Evolutionary conservation across 1,284 basidiomycete species (phyloP).

Genomic region (Leccinum pseudoinsigne): DNA sequence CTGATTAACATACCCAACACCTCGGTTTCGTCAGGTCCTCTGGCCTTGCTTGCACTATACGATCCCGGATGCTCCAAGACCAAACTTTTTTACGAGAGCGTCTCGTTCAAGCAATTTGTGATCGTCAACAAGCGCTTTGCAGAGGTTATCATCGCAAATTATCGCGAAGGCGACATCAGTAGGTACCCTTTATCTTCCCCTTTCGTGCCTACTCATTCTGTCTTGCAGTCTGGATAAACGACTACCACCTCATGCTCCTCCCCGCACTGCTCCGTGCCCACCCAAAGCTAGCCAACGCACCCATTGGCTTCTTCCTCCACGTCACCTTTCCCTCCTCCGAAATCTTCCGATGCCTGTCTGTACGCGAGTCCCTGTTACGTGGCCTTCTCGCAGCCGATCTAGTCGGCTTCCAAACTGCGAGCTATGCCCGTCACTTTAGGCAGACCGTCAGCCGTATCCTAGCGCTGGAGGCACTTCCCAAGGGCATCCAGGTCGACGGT

Average conservation of each 20-base stretch:
- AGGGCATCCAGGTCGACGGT: slow-evolving; percentile 68
- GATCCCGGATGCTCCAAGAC: slow-evolving; percentile 83
- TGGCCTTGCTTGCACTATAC: slow-evolving; percentile 91
- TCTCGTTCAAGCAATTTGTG: slow-evolving; percentile 76
- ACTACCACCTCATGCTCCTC: slow-evolving; percentile 86
- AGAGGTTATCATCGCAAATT: slow-evolving; percentile 69
- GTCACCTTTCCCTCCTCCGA: slow-evolving; percentile 88
- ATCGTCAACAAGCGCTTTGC: slow-evolving; percentile 86
- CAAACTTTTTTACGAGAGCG: slow-evolving; percentile 78
- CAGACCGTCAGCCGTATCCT: slow-evolving; percentile 86
- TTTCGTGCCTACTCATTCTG: background rate
- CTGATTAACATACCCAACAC: background rate
- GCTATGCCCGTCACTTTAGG: slow-evolving; percentile 75
- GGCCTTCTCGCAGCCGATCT: slow-evolving; percentile 77
- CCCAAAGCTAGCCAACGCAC: slow-evolving; percentile 54
- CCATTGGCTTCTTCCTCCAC: slow-evolving; percentile 89
- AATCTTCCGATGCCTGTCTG: slow-evolving; percentile 82
- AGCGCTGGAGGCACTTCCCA: slow-evolving; percentile 79
- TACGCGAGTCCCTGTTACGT: slow-evolving; percentile 62
- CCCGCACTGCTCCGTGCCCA: slow-evolving; percentile 67
- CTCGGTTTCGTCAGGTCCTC: slow-evolving; percentile 55
- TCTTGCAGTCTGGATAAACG: slow-evolving; percentile 69
- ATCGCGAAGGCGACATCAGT: slow-evolving; percentile 82
- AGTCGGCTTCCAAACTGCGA: slow-evolving; percentile 85
- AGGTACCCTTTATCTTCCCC: slow-evolving; percentile 1